Conservation (phyloP, 2,329 filamentous ascomycete species). For the Pezizomycotina sp. region DNA sequence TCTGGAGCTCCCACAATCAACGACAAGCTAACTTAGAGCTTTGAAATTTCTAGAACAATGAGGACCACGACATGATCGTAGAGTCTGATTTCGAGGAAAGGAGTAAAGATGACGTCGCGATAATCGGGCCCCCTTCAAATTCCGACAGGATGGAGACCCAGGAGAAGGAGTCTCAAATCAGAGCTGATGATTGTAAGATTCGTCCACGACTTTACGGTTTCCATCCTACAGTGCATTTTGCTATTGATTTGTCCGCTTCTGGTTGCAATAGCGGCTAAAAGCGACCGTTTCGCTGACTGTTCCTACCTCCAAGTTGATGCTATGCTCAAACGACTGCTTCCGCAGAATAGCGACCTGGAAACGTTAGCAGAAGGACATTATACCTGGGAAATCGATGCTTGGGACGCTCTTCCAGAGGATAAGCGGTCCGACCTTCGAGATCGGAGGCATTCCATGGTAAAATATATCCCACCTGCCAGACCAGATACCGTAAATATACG, state of each 20-base stretch:
- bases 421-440: conserved; percentile 75
- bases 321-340: conserved; percentile 67
- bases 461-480: conserved; percentile 26
- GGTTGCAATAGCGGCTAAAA: conserved; percentile 1
- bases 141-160: conserved; percentile 38
- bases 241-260: no score
- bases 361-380: conserved; percentile 56
- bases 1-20: no score
- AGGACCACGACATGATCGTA: conserved; percentile 36
- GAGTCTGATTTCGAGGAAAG: conserved; percentile 41
- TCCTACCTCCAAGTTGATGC: conserved; percentile 45
- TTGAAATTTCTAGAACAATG: no score
- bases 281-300: background rate
- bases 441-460: conserved; percentile 74
- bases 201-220: background rate
- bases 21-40: no score
- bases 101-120: conserved; percentile 42
- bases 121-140: conserved; percentile 45
- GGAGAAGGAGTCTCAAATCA: conserved; percentile 37
- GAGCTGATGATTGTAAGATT: conserved; percentile 41
- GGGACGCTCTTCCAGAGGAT: conserved; percentile 63
- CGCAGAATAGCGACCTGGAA: conserved; percentile 57
- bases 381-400: conserved; percentile 80
- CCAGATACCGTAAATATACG: no score
- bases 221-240: no score